These are phyloP conservation scores for Porcisia deanei DNA, from an alignment of 208 protist genomes.

Conservation along the genomic window DNA sequence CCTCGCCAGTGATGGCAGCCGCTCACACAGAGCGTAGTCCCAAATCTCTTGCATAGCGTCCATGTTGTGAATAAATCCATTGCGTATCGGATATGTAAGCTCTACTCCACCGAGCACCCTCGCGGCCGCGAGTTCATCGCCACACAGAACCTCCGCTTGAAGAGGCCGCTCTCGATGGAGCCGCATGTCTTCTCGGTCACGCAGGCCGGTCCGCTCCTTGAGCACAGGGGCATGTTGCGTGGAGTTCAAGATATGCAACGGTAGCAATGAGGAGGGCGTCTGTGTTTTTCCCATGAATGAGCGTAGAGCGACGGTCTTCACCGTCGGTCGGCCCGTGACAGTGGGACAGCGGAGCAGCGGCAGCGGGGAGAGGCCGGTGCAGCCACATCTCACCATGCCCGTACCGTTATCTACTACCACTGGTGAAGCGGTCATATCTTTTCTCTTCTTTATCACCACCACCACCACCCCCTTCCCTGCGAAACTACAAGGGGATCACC, in stretches of 20 bases:
- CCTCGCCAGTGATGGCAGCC: not conserved
- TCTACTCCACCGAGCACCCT: not conserved
- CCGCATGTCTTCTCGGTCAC: not conserved
- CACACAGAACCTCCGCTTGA: conserved; percentile 9
- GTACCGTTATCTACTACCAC: conserved; percentile 73
- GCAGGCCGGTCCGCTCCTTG: not conserved
- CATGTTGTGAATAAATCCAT: conserved; percentile 97
- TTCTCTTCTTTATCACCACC: not conserved
- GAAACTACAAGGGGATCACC: no score
- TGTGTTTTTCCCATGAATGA: not conserved
- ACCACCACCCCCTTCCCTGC: no score
- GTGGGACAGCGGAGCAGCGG: conserved; percentile 96
- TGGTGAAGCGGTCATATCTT: conserved; percentile 21
- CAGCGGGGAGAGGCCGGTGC: conserved; percentile 94
- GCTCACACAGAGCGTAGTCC: conserved; percentile 93
- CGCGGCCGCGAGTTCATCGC: conserved; percentile 14
- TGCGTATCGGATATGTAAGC: conserved; percentile 95
- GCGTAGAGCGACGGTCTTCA: conserved; percentile 28
- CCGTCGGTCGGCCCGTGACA: conserved; percentile 94
- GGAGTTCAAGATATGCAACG: not conserved
- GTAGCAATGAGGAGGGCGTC: not conserved
- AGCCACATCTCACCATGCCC: conserved; percentile 97
- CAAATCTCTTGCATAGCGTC: conserved; percentile 97
- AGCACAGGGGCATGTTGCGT: not conserved
- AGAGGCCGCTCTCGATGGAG: not conserved